phyloP scores from a whole-genome alignment of 177 flowering plant species.

The Vitis hybrid region DNA sequence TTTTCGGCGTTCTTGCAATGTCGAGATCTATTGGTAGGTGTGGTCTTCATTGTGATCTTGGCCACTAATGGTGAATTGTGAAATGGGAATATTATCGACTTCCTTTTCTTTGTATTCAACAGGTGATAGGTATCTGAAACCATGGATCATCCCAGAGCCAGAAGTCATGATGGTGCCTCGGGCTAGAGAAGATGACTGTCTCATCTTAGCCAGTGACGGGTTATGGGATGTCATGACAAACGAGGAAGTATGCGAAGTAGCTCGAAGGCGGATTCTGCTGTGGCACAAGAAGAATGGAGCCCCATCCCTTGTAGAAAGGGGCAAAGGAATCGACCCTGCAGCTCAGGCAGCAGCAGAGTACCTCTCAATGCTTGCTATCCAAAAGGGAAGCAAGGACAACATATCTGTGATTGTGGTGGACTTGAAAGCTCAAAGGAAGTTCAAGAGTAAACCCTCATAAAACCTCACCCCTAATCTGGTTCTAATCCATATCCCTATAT shows the following conservation, averaged over 20 bases:
- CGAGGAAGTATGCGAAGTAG: conserved; percentile 48
- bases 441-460: conserved; percentile 32
- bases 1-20: conserved; percentile 56
- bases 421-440: conserved; percentile 48
- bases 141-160: conserved; percentile 50
- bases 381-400: conserved; percentile 51
- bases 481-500: background rate
- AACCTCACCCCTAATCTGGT: background rate
- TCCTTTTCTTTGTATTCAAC: background rate
- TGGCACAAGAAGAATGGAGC: conserved; percentile 50
- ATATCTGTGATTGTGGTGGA: conserved; percentile 51
- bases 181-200: conserved; percentile 45
- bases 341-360: conserved; percentile 52
- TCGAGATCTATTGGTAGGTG: conserved; percentile 51
- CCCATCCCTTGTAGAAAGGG: conserved; percentile 22
- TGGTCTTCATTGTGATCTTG: background rate
- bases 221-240: conserved; percentile 54
- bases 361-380: conserved; percentile 42
- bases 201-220: conserved; percentile 49
- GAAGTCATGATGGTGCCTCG: conserved; percentile 44
- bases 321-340: conserved; percentile 44
- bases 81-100: too few relatives aligned
- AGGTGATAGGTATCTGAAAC: conserved; percentile 51
- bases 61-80: background rate
- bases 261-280: conserved; percentile 33